phyloP scores from a whole-genome alignment of 2,329 filamentous ascomycete genomes.

The Microdochium bolleyi region DNA sequence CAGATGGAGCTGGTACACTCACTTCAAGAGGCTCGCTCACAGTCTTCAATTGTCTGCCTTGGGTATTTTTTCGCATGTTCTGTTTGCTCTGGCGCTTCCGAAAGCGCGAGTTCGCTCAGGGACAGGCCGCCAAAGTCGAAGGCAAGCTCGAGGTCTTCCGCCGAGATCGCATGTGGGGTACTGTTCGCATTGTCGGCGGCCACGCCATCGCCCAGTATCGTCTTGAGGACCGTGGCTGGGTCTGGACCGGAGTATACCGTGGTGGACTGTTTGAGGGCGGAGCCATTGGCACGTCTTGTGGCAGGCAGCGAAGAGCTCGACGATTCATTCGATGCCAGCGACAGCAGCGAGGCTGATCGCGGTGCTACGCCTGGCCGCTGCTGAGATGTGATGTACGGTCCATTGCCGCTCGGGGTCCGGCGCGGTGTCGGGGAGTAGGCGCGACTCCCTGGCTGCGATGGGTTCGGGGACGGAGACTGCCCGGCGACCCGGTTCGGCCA shows the following conservation, averaged over 20 bases:
- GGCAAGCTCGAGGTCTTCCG: slow-evolving; percentile 52
- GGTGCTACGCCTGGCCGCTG: slow-evolving; percentile 58
- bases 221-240: slow-evolving; percentile 61
- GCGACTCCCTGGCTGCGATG: slow-evolving; percentile 50
- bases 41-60: slow-evolving; percentile 62
- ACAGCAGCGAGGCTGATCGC: slow-evolving; percentile 65
- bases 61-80: slow-evolving; percentile 28
- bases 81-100: slow-evolving; percentile 14
- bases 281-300: slow-evolving; percentile 59
- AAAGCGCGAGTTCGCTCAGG: slow-evolving; percentile 60
- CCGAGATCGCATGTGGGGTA: slow-evolving; percentile 21
- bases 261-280: slow-evolving; percentile 53
- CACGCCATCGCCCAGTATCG: slow-evolving; percentile 26
- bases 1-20: slow-evolving; percentile 1
- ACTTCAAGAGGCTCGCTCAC: slow-evolving; percentile 44
- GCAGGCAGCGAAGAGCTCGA: slow-evolving; percentile 61
- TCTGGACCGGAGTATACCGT: slow-evolving; percentile 49
- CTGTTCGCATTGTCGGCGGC: neutral
- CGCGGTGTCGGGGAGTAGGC: slow-evolving; percentile 64
- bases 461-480: slow-evolving; percentile 54
- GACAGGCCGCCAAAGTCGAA: slow-evolving; percentile 76
- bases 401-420: slow-evolving; percentile 60
- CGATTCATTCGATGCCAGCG: slow-evolving; percentile 70
- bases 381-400: slow-evolving; percentile 59
- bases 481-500: slow-evolving; percentile 84